Base-by-base conservation (phyloP, 495 filamentous ascomycete genomes). In the Neurospora sp. region DNA sequence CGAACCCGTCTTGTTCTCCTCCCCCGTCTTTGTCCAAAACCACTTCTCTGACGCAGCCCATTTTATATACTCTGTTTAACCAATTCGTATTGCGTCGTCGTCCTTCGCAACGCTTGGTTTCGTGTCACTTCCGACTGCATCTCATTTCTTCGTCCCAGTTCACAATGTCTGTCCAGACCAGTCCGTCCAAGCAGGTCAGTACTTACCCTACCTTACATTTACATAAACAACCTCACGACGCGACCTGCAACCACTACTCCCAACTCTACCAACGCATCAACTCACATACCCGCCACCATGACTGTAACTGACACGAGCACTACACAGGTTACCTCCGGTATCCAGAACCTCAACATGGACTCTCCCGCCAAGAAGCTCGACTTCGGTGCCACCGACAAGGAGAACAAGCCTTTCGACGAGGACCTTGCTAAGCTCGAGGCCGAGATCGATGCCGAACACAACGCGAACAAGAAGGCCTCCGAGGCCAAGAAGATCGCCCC, bases 291-390 rank as follows among this genome's bases (percentile, higher is more conserved):
- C 39, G 19, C 71, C 69, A 69, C n/a, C 72, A 69, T 39, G 71
- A 72, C 43, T 24, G 69, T 78, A 76, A 72, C 84, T 86, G 83
- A 87, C 78, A 70, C 70, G 74, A 38, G 7, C 83, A 71, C 73
- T 78, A 37, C 70, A 74, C 81, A 98, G 94, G 89, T 91, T 86
- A 92, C 92, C 77, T 91, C 92, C 80, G 93, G 90, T 74, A 89
- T 98, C 78, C 90, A 95, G 84, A 90, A 89, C 76, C 85, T 98
- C 77, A 96, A 94, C 84, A 96, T 99, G 92, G 93, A 97, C 75
- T 96, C 93, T 1, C 94, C 94, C 39, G 85, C 89, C 71, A 97
- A 97, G 92, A 96, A 96, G 89, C 88, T 94, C 77, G 85, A 90
- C 84, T 94, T 97, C 82, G 81, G 85, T 37, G 79, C 86, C 36